Percentiles rank a stretch among this genome's conserved stretches.
Conservation (phyloP, 208 protist genomes). For the Trypanosoma brucei region DNA sequence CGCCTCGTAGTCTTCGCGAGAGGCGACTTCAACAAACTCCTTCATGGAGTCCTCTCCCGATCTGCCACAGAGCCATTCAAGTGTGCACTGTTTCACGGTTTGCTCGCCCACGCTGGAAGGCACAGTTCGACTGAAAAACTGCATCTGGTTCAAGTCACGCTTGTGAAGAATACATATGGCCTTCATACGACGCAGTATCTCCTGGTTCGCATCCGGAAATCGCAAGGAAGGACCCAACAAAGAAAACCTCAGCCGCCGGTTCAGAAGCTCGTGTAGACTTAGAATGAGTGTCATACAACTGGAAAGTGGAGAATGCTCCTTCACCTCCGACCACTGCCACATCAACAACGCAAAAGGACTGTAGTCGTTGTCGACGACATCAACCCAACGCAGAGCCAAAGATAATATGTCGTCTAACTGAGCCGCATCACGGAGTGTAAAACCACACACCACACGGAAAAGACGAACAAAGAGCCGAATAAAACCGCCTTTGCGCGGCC, state of each 20-base stretch:
- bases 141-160: conserved; percentile 51
- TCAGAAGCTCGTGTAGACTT: conserved; percentile 57
- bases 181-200: conserved; percentile 63
- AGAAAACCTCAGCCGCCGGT: conserved; percentile 51
- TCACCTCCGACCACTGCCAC: conserved; percentile 32
- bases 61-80: conserved; percentile 29
- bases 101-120: conserved; percentile 10
- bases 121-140: conserved; percentile 28
- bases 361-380: conserved; percentile 39
- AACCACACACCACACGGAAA: conserved; percentile 50
- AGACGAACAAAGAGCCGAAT: conserved; percentile 77
- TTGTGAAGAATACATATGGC: conserved; percentile 55
- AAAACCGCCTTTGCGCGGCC: conserved; percentile 51
- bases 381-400: conserved; percentile 40
- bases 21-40: conserved; percentile 80
- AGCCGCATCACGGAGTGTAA: conserved; percentile 43
- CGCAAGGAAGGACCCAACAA: conserved; percentile 27
- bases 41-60: conserved; percentile 36
- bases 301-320: conserved; percentile 61
- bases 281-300: conserved; percentile 61
- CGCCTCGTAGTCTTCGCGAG: conserved; percentile 65
- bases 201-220: conserved; percentile 39
- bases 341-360: conserved; percentile 30
- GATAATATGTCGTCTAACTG: conserved; percentile 35
- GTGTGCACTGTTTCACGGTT: conserved; percentile 18